Percentiles rank a stretch among this genome's conserved stretches.
Conservation (phyloP, 352 stramenopile genomes). For the Globisporangium orthogonon region DNA sequence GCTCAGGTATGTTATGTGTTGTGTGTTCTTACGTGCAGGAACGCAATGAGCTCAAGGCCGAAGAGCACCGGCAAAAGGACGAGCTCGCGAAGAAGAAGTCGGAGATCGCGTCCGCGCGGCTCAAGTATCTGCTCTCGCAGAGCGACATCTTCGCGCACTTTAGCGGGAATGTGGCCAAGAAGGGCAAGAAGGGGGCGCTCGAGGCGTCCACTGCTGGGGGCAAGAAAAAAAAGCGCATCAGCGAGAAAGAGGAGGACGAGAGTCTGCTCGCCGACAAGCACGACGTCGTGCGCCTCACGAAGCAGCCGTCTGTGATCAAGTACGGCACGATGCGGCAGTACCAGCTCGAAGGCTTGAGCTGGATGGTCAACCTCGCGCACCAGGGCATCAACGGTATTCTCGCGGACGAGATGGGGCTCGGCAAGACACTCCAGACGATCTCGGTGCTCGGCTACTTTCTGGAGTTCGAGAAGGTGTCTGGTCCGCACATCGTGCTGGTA, state of each 20-base stretch:
- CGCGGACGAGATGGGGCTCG: constrained; percentile 97
- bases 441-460: constrained; percentile 81
- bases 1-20: constrained; percentile 1
- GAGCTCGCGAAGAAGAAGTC: constrained; percentile 72
- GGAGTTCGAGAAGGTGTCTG: constrained; percentile 79
- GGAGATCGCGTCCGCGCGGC: constrained; percentile 67
- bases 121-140: constrained; percentile 95
- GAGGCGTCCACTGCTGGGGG: constrained; percentile 33
- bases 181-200: constrained; percentile 45
- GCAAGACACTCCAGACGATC: constrained; percentile 95
- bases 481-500: constrained; percentile 92
- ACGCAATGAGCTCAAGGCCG: constrained; percentile 63
- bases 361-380: constrained; percentile 98
- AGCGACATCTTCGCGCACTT: constrained; percentile 98
- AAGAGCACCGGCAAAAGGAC: constrained; percentile 76
- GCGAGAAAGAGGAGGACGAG: constrained; percentile 79
- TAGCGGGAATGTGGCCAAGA: constrained; percentile 81
- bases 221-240: constrained; percentile 85
- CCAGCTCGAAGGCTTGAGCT: constrained; percentile 97
- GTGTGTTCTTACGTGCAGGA: constrained; percentile 17
- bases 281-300: constrained; percentile 88
- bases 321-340: constrained; percentile 96
- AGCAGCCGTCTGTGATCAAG: constrained; percentile 91
- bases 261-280: constrained; percentile 69
- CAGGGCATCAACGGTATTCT: constrained; percentile 99